Conservation (phyloP, 2,329 filamentous ascomycete genomes). For the Sclerotinia spermophila region DNA sequence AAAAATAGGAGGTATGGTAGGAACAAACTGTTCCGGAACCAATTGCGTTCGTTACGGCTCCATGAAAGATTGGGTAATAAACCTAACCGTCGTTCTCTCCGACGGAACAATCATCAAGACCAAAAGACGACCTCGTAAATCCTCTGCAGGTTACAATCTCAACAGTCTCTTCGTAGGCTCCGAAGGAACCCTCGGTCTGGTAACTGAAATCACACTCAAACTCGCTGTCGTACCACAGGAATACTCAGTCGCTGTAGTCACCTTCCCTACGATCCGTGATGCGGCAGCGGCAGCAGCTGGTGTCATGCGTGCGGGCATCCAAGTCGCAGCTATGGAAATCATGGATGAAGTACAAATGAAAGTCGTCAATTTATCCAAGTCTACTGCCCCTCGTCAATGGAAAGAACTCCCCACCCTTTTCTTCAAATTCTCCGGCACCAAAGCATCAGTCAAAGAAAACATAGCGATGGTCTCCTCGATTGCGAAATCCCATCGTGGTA, state of each 20-base stretch:
- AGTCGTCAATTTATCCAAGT: constrained; percentile 72
- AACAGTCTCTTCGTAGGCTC: constrained; percentile 77
- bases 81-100: constrained; percentile 74
- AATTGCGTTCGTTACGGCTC: constrained; percentile 79
- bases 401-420: constrained; percentile 74
- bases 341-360: constrained; percentile 89
- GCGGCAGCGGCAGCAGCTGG: constrained; percentile 71
- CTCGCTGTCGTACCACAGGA: constrained; percentile 72
- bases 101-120: constrained; percentile 80
- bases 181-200: constrained; percentile 75
- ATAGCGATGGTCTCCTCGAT: constrained; percentile 66
- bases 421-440: constrained; percentile 82
- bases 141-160: constrained; percentile 78
- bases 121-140: constrained; percentile 71
- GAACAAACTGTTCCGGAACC: constrained; percentile 73
- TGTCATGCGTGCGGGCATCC: constrained; percentile 60
- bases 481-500: constrained; percentile 60
- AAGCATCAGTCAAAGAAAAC: constrained; percentile 73
- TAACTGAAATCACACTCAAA: constrained; percentile 81
- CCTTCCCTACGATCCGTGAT: constrained; percentile 72
- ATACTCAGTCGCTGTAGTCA: constrained; percentile 74
- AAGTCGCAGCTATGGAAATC: constrained; percentile 55
- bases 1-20: constrained; percentile 80
- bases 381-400: constrained; percentile 66
- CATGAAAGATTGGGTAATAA: constrained; percentile 86